Conservation (phyloP, 2,329 filamentous ascomycete species). For the Fusarium palustre region DNA sequence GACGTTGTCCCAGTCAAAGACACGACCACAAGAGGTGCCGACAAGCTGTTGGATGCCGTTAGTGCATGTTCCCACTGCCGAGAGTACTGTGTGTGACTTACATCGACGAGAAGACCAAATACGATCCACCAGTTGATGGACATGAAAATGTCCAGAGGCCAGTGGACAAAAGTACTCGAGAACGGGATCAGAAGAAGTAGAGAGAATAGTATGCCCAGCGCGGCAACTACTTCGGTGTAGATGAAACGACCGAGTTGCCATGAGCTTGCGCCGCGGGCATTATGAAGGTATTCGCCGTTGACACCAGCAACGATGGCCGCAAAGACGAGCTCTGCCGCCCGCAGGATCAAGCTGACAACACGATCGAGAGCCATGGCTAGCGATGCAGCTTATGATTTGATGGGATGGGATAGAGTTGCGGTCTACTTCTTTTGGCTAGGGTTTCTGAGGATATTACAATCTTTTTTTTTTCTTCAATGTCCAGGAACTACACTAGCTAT, state of each 20-base stretch:
- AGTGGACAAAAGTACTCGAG: conserved; percentile 73
- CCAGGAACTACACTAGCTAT: conserved; percentile 34
- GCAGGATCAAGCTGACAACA: conserved; percentile 55
- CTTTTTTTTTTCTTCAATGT: neutral
- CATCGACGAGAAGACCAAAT: conserved; percentile 74
- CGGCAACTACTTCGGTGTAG: conserved; percentile 79
- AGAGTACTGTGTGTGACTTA: conserved; percentile 52
- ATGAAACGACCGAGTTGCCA: conserved; percentile 75
- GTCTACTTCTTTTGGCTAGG: conserved; percentile 1
- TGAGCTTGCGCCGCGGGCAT: conserved; percentile 57
- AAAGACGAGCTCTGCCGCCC: conserved; percentile 70
- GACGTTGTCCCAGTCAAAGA: conserved; percentile 71
- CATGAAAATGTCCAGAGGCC: conserved; percentile 76
- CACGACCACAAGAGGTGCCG: conserved; percentile 63
- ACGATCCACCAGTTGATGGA: conserved; percentile 76
- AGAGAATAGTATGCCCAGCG: conserved; percentile 74
- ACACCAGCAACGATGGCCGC: conserved; percentile 78
- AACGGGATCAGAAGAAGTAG: conserved; percentile 81
- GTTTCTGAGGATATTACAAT: conserved; percentile 1
- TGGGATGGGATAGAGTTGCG: neutral
- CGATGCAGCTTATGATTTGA: neutral
- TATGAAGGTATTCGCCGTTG: conserved; percentile 73
- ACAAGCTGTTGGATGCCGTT: conserved; percentile 51
- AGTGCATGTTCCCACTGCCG: conserved; percentile 11
- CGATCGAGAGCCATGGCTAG: conserved; percentile 55